phyloP scores from a whole-genome alignment of 352 stramenopile genomes.

The Aphanomyces euteiches region DNA sequence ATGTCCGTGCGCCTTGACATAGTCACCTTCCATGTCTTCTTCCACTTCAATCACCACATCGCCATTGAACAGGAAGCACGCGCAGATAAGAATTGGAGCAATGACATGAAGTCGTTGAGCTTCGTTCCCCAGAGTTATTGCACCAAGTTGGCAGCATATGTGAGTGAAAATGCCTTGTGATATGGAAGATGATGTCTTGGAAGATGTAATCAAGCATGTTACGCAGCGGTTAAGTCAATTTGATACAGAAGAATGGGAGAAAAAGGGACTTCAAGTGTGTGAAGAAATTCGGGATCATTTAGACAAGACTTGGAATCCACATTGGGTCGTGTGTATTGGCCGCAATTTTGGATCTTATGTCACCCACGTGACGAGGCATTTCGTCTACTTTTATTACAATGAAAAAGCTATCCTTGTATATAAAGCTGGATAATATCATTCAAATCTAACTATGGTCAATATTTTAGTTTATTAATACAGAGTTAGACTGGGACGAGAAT shows the following conservation, averaged over 20 bases:
- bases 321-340: constrained; percentile 88
- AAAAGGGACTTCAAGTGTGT: constrained; percentile 64
- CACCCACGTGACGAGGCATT: constrained; percentile 90
- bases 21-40: constrained; percentile 37
- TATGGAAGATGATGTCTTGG: constrained; percentile 84
- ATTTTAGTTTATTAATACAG: too few species aligned
- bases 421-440: constrained; percentile 81
- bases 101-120: too few species aligned
- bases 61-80: constrained; percentile 33
- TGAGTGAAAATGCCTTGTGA: constrained; percentile 86
- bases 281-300: constrained; percentile 78
- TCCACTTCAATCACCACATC: constrained; percentile 34
- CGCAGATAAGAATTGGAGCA: constrained; percentile 29
- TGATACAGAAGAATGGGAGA: constrained; percentile 82
- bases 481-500: too few species aligned
- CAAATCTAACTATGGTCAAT: too few species aligned
- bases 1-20: constrained; percentile 41
- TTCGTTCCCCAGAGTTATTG: too few species aligned
- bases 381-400: constrained; percentile 91
- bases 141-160: constrained; percentile 85
- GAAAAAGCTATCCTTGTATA: constrained; percentile 84
- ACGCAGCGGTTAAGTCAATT: constrained; percentile 54
- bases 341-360: constrained; percentile 92
- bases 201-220: constrained; percentile 77
- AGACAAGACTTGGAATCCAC: constrained; percentile 68